A percentile compares a stretch with the other conserved stretches of the same genome.
phyloP scores from a whole-genome alignment of 176 grass and related monocot genomes.

The Areca catechu region DNA sequence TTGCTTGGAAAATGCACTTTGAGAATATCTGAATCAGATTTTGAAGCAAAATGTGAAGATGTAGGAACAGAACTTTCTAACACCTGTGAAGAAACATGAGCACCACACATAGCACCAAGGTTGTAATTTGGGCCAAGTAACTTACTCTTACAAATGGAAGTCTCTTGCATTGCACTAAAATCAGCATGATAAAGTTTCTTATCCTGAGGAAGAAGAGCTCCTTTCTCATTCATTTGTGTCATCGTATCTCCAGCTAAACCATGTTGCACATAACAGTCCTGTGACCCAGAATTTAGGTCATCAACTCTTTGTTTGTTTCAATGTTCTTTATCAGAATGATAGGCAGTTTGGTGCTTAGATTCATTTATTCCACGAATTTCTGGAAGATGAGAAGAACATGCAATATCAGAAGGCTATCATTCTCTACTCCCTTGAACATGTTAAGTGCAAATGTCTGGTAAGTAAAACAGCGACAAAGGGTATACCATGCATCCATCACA shows the following conservation, averaged over 20 bases:
- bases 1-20: too few relatives aligned
- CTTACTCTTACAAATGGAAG: too few relatives aligned
- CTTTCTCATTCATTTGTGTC: slow-evolving; percentile 13
- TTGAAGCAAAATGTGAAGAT: too few relatives aligned
- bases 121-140: slow-evolving; percentile 9
- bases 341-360: slow-evolving; percentile 22
- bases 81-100: slow-evolving; percentile 35
- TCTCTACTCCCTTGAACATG: too few relatives aligned
- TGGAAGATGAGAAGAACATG: slow-evolving; percentile 19
- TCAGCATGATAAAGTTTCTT: too few relatives aligned
- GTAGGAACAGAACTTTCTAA: too few relatives aligned
- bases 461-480: background rate
- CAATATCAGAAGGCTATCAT: slow-evolving; percentile 10
- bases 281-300: slow-evolving; percentile 21
- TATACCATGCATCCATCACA: slow-evolving; percentile 96
- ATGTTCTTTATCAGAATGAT: slow-evolving; percentile 16
- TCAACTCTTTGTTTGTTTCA: slow-evolving; percentile 18
- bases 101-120: background rate
- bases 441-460: too few relatives aligned
- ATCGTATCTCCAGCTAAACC: slow-evolving; percentile 20
- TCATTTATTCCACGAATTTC: slow-evolving; percentile 17
- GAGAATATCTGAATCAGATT: too few relatives aligned
- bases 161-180: too few relatives aligned
- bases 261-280: slow-evolving; percentile 21
- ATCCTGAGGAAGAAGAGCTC: too few relatives aligned